Evolutionary conservation across 2,329 filamentous ascomycete species (phyloP).

Genomic region (Fusarium sororula): DNA sequence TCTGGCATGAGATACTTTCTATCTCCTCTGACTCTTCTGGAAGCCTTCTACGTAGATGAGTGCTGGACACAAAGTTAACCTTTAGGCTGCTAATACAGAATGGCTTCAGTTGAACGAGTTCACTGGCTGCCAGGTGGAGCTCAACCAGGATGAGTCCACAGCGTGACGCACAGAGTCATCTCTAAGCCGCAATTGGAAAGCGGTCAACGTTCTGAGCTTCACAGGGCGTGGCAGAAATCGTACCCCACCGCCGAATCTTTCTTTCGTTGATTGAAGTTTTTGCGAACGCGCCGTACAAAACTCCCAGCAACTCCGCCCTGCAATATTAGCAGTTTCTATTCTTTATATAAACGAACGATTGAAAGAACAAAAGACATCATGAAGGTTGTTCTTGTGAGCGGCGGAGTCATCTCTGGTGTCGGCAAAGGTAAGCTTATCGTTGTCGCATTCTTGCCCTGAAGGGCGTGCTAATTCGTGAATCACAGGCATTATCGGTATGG

Average conservation of each 20-base stretch:
- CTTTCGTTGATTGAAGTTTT: conserved; percentile 21
- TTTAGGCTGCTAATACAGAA: background rate
- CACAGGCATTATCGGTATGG: conserved; percentile 25
- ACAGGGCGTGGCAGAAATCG: conserved; percentile 22
- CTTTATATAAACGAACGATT: conserved; percentile 1
- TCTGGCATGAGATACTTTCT: background rate
- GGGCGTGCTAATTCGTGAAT: conserved; percentile 12
- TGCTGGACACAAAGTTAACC: background rate
- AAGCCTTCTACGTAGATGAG: background rate
- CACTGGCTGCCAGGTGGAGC: background rate
- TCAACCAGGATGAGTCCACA: background rate
- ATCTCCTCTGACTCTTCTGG: no score
- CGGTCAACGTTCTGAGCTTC: background rate
- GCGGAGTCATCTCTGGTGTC: conserved; percentile 34
- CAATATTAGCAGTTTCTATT: conserved; percentile 1
- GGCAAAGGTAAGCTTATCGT: conserved; percentile 24
- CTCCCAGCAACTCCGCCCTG: conserved; percentile 1
- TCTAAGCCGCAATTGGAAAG: background rate
- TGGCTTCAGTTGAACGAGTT: background rate
- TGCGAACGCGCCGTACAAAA: conserved; percentile 16
- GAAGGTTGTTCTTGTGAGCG: conserved; percentile 35
- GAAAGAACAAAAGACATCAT: conserved; percentile 5
- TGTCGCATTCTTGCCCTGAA: background rate
- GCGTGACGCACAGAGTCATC: background rate
- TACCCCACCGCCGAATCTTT: conserved; percentile 24